These are phyloP conservation scores for Trichocomaceae sp. DNA, from an alignment of 2,329 filamentous ascomycete species.

Conservation along the genomic window DNA sequence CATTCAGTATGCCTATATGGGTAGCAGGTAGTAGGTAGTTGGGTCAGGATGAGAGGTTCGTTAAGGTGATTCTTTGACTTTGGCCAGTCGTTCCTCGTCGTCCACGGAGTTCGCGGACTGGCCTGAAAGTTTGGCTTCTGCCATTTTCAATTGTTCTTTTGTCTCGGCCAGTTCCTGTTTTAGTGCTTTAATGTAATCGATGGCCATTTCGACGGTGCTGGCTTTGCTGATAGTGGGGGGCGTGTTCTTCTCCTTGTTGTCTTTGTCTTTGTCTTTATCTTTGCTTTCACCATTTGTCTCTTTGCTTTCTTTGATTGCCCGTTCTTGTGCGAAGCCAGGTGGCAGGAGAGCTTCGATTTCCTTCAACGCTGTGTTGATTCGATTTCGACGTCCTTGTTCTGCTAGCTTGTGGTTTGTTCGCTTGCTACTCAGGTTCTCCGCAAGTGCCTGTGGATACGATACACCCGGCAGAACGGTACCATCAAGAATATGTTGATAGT, in stretches of 20 bases:
- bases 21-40: background rate
- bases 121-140: conserved; percentile 54
- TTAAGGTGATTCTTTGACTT: background rate
- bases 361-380: conserved; percentile 88
- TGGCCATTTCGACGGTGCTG: conserved; percentile 94
- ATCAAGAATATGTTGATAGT: conserved; percentile 95
- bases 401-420: conserved; percentile 96
- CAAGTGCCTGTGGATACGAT: conserved; percentile 82
- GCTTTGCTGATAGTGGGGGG: conserved; percentile 77
- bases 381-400: conserved; percentile 88
- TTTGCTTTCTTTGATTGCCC: conserved; percentile 27
- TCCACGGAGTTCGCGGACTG: background rate
- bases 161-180: conserved; percentile 65
- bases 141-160: conserved; percentile 55
- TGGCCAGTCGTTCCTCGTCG: background rate
- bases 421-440: conserved; percentile 91
- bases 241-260: conserved; percentile 36
- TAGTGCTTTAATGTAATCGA: conserved; percentile 85
- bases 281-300: conserved; percentile 36
- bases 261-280: conserved; percentile 43
- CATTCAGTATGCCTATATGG: background rate
- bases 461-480: conserved; percentile 86
- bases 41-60: background rate
- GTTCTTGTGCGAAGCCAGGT: conserved; percentile 39
- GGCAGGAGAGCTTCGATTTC: conserved; percentile 88